Conservation (phyloP, 2,329 filamentous ascomycete genomes). For the Cladophialophora psammophila region DNA sequence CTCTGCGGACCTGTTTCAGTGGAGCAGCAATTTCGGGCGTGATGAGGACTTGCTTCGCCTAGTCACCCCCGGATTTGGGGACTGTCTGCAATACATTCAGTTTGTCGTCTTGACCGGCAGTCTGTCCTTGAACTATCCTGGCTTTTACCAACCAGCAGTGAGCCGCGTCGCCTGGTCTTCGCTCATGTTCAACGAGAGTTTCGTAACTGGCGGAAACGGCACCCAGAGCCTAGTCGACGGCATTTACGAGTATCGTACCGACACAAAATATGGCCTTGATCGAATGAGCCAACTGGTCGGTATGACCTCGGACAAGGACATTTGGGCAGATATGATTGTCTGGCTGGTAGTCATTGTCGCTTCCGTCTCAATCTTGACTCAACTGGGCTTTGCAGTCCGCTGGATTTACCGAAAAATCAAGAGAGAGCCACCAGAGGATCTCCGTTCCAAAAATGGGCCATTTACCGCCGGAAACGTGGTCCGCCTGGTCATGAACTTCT, state of each 20-base stretch:
- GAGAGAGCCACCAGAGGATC: constrained; percentile 80
- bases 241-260: constrained; percentile 73
- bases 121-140: constrained; percentile 86
- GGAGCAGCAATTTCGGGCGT: constrained; percentile 97
- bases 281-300: constrained; percentile 81
- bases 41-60: constrained; percentile 90
- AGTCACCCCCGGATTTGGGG: constrained; percentile 94
- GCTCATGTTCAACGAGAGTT: constrained; percentile 91
- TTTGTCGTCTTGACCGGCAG: constrained; percentile 89
- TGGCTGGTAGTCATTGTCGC: constrained; percentile 83
- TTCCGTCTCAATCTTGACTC: constrained; percentile 71
- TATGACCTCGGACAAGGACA: constrained; percentile 75
- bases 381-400: constrained; percentile 76
- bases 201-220: constrained; percentile 73
- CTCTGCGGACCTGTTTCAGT: constrained; percentile 85
- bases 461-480: constrained; percentile 82
- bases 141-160: constrained; percentile 89
- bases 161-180: constrained; percentile 88
- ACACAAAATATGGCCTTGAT: constrained; percentile 80
- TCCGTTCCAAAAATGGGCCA: constrained; percentile 88
- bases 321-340: constrained; percentile 94
- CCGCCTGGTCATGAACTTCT: constrained; percentile 90
- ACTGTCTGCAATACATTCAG: constrained; percentile 96
- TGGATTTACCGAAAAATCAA: constrained; percentile 78
- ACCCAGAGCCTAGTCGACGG: constrained; percentile 77